Base-by-base conservation (phyloP, 1,139 yeast species). In the Torulaspora pretoriensis region DNA sequence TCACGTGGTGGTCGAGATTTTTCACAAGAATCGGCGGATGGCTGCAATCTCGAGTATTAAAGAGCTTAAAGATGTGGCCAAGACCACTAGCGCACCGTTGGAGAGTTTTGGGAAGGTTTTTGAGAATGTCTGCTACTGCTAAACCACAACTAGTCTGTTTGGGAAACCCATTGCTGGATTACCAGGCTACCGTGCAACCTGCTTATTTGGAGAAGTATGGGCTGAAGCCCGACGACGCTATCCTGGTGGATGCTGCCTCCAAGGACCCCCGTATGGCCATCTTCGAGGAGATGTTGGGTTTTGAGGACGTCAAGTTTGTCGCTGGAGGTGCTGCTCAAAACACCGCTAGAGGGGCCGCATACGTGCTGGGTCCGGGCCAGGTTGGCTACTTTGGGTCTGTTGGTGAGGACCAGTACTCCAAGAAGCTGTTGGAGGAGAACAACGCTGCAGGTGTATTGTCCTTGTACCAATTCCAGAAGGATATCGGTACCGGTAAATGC, bases 241-340 rank as follows among this genome's bases (percentile, higher is more conserved):
- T 92, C 60, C 79, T 92, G 54, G 89, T 83, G 44, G 97, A 90
- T 61, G 66, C 62, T 30, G 43, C 56, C 14, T 46, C 60, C n/a
- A 50, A 51, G 19, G 90, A 81, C 55, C 78, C 83, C 69, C 97
- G 88, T 72, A 70, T 82, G 78, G 87, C 90, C 46, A 86, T 92
- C 66, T 92, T 74, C 68, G 83, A 78, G 48, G 97, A 90, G 69
- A 77, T 85, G 56, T 71, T 87, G 53, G 68, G 74, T 42, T 72
- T 73, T 65, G 73, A 77, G 35, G 79, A 75, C 51, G 81, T 86
- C 56, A 78, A 80, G 63, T 71, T 81, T 53, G 80, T 92, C 58
- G 98, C 99, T 51, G 99, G 99, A 58, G 99, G 99, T 67, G 98
- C 99, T 59, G 98, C 97, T 50, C 99, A 92, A 73, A 92, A 92